Evolutionary conservation across 805 yeast genomes (phyloP).

Genomic region (Dipodascus geniculatus): DNA sequence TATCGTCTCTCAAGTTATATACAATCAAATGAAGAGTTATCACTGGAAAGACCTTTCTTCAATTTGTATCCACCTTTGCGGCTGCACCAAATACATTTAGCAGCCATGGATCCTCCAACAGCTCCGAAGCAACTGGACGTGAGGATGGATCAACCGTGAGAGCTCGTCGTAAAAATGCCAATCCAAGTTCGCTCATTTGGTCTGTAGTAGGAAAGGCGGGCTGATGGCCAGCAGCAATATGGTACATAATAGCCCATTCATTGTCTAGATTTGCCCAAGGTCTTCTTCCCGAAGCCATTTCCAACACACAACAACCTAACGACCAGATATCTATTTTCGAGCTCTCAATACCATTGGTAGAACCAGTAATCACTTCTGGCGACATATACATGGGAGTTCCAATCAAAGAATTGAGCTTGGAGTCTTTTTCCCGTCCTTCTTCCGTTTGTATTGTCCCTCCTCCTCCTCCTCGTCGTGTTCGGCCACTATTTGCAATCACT

Average conservation of each 20-base stretch:
- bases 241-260: conserved; percentile 98
- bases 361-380: conserved; percentile 88
- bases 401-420: conserved; percentile 41
- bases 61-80: neutral
- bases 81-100: conserved; percentile 1
- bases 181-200: conserved; percentile 71
- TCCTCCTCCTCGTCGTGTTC: conserved; percentile 14
- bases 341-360: conserved; percentile 45
- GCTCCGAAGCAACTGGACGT: conserved; percentile 75
- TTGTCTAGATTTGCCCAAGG: conserved; percentile 97
- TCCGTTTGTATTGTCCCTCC: neutral
- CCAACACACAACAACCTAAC: conserved; percentile 87
- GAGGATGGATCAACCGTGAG: conserved; percentile 71
- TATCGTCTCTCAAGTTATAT: too few relatives aligned
- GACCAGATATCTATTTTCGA: conserved; percentile 93
- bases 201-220: conserved; percentile 76
- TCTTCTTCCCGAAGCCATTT: conserved; percentile 91
- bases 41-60: neutral
- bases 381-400: conserved; percentile 99
- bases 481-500: conserved; percentile 38
- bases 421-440: conserved; percentile 4
- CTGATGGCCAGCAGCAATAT: conserved; percentile 87
- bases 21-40: neutral
- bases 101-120: conserved; percentile 85
- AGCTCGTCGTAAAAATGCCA: conserved; percentile 58